Conservation (phyloP, 2,329 filamentous ascomycete species). For the Drechslerella stenobrocha region DNA sequence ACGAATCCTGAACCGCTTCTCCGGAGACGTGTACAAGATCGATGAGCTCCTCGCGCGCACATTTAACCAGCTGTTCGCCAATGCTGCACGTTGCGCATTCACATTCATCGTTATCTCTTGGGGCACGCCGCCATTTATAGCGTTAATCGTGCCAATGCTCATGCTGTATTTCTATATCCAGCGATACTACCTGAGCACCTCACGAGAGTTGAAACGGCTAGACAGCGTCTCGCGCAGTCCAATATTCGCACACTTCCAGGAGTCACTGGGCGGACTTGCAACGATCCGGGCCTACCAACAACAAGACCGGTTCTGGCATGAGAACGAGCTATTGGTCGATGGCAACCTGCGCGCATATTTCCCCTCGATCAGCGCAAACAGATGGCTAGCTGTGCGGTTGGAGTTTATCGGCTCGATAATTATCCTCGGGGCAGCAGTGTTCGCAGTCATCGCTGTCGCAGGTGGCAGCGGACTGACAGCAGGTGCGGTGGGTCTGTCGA, state of each 20-base stretch:
- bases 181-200: slow-evolving; percentile 93
- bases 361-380: slow-evolving; percentile 87
- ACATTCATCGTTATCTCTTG: slow-evolving; percentile 83
- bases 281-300: slow-evolving; percentile 96
- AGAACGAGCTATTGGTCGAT: slow-evolving; percentile 98
- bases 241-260: slow-evolving; percentile 97
- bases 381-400: slow-evolving; percentile 91
- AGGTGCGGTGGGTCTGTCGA: slow-evolving; percentile 84
- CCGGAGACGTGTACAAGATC: slow-evolving; percentile 74
- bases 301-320: slow-evolving; percentile 79
- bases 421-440: slow-evolving; percentile 81
- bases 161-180: slow-evolving; percentile 89
- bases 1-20: slow-evolving; percentile 95
- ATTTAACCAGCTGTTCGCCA: slow-evolving; percentile 94
- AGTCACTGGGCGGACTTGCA: slow-evolving; percentile 87
- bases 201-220: slow-evolving; percentile 90
- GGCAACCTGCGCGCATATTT: slow-evolving; percentile 92
- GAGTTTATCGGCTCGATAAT: slow-evolving; percentile 95
- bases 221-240: slow-evolving; percentile 95
- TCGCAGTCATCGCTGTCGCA: slow-evolving; percentile 78
- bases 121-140: slow-evolving; percentile 76
- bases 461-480: slow-evolving; percentile 66
- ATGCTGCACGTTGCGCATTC: slow-evolving; percentile 73
- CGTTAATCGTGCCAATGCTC: slow-evolving; percentile 77
- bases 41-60: slow-evolving; percentile 86